Evolutionary conservation across 2,329 filamentous ascomycete genomes (phyloP), one percentile per base, ranked within the genome.

Genomic region (Arthrobotrys iridis): DNA sequence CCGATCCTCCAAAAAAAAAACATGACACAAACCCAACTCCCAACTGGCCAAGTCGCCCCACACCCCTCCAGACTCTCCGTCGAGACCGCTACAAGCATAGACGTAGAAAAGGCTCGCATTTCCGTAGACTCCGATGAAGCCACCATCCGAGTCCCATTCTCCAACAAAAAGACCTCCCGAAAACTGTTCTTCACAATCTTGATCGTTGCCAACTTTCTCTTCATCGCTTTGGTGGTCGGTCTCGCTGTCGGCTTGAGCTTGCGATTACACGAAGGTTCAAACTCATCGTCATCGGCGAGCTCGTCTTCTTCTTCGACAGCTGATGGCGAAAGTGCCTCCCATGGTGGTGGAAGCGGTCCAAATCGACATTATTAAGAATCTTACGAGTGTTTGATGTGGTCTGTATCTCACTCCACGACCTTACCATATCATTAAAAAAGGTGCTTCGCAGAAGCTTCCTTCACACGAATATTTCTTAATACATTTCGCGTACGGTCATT

Each of bases 61-160:
- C 45, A 62, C 37, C 41, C 63, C 4, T 20, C 63, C 26, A 43
- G 57, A 43, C 43, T 33, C 13, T 67, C 70, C 0, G 26, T 63
- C 28, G 63, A 75, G 7, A 50, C 57, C n/a, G 30, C 3, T 3
- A n/a, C 24, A 7, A 75, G 46, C 13, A 6, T 75, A 35, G 71
- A 75, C n/a, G 37, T 75, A 1, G 71, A 75, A 50, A 75, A 75
- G 24, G 30, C 35, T 5, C 46, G 57, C 22, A 6, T 41, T 5
- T 67, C 55, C 1, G 11, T 45, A 11, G 55, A 68, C 26, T 75
- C 71, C 8, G 71, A 75, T 30, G 57, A 41, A 10, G 46, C 63
- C 3, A 75, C 71, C 5, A 64, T 75, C 45, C 22, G 63, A 59
- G 35, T 75, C 20, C 71, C 71, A 8, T 75, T 75, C 58, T 58